Evolutionary conservation across 306 rosid species (phyloP).

Genomic region (Hippophae tibetana): DNA sequence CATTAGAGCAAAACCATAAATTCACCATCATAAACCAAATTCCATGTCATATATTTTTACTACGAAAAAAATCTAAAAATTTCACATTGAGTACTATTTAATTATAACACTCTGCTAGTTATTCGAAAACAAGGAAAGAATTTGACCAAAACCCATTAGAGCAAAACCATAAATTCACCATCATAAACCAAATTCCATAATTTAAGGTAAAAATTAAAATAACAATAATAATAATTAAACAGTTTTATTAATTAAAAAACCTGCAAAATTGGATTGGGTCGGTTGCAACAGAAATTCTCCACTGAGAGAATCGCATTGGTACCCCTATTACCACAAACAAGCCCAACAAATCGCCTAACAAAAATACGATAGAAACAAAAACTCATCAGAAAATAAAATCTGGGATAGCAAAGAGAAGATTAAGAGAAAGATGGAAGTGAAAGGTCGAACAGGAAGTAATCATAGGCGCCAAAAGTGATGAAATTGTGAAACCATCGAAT

Average conservation of each 20-base stretch:
- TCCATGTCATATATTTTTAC: not conserved
- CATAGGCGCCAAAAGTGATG: slow-evolving; percentile 73
- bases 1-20: not conserved
- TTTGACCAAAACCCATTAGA: not conserved
- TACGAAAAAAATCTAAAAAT: too few relatives aligned
- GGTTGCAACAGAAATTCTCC: slow-evolving; percentile 77
- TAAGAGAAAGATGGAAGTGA: slow-evolving; percentile 3
- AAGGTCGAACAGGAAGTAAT: slow-evolving; percentile 53
- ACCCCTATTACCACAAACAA: slow-evolving; percentile 61
- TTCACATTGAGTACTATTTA: too few relatives aligned
- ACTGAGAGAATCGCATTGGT: slow-evolving; percentile 47
- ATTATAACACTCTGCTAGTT: not conserved
- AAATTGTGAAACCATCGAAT: slow-evolving; percentile 61
- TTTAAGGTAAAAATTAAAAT: slow-evolving; percentile 1
- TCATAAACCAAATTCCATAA: not conserved
- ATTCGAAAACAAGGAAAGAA: not conserved
- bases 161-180: not conserved
- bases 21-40: not conserved
- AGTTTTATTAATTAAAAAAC: slow-evolving; percentile 17
- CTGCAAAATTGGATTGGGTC: slow-evolving; percentile 93
- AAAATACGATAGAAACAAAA: not conserved
- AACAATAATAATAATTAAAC: not conserved
- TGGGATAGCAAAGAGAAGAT: not conserved
- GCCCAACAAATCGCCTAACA: slow-evolving; percentile 58
- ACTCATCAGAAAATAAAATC: not conserved